Conservation (phyloP, 2,329 filamentous ascomycete species). For the Hypoxylon sp. region DNA sequence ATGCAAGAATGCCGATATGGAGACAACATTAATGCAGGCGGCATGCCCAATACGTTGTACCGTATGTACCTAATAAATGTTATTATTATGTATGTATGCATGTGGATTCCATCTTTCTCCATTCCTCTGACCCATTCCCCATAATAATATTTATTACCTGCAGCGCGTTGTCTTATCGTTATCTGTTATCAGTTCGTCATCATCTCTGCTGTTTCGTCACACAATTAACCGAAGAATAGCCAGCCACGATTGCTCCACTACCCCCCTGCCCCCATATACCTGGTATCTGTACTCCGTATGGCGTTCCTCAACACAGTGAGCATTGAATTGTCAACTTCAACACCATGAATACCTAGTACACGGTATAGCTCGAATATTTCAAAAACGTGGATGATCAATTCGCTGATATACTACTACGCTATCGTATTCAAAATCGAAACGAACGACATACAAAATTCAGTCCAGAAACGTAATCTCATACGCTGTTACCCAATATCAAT, state of each 20-base stretch:
- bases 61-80: background rate
- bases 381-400: background rate
- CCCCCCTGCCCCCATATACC: too few species aligned
- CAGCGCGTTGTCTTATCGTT: background rate
- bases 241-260: background rate
- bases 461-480: background rate
- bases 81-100: background rate
- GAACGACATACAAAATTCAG: background rate
- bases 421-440: background rate
- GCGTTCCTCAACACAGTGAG: too few species aligned
- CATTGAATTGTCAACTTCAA: background rate
- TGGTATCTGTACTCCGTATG: too few species aligned
- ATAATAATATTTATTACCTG: background rate
- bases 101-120: conserved; percentile 4
- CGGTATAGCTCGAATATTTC: background rate
- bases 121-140: background rate
- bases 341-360: background rate
- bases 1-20: conserved; percentile 26
- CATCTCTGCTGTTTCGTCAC: background rate
- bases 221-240: background rate
- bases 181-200: background rate
- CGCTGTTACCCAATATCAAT: background rate
- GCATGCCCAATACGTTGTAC: conserved; percentile 3
- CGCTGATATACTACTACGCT: background rate
- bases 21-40: background rate